A percentile compares a stretch with the other conserved stretches of the same genome.
phyloP scores from a whole-genome alignment of 2,329 filamentous ascomycete genomes.

The Verticillium klebahnii region DNA sequence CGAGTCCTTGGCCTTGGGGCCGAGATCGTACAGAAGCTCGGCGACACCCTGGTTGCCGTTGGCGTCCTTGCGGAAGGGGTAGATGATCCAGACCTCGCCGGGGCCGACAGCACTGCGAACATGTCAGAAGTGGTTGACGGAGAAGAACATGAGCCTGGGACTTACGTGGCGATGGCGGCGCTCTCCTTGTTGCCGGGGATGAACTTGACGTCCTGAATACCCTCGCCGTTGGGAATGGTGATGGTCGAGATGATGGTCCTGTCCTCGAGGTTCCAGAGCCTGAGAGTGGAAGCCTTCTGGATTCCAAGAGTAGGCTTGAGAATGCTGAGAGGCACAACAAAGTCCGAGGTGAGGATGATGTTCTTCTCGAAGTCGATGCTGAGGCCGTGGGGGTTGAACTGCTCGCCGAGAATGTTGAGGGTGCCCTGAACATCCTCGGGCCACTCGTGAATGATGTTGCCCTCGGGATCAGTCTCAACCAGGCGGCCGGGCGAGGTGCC shows the following conservation, averaged over 20 bases:
- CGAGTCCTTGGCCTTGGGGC: slow-evolving; percentile 48
- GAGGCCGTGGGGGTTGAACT: slow-evolving; percentile 59
- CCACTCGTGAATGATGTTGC: slow-evolving; percentile 59
- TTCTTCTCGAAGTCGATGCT: slow-evolving; percentile 52
- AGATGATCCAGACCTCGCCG: slow-evolving; percentile 62
- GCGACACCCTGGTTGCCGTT: slow-evolving; percentile 53
- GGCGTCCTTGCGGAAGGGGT: slow-evolving; percentile 51
- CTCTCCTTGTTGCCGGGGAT: slow-evolving; percentile 55
- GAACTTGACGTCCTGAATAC: slow-evolving; percentile 63
- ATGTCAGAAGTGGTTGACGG: background rate
- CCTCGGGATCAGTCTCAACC: slow-evolving; percentile 54
- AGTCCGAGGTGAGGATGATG: slow-evolving; percentile 58
- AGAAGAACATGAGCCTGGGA: background rate
- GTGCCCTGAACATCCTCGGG: slow-evolving; percentile 50
- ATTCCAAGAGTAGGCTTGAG: slow-evolving; percentile 54
- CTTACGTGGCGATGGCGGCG: slow-evolving; percentile 51
- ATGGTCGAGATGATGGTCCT: slow-evolving; percentile 56
- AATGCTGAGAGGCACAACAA: slow-evolving; percentile 56
- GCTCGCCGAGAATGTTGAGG: slow-evolving; percentile 53
- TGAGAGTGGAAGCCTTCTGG: slow-evolving; percentile 49
- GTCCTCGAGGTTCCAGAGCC: slow-evolving; percentile 51
- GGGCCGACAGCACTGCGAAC: slow-evolving; percentile 43
- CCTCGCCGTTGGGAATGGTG: slow-evolving; percentile 52
- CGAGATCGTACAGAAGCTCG: slow-evolving; percentile 54
- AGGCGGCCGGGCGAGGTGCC: slow-evolving; percentile 56